phyloP scores from a whole-genome alignment of 768 basidiomycete species.

The Calocybe gangraenosa region DNA sequence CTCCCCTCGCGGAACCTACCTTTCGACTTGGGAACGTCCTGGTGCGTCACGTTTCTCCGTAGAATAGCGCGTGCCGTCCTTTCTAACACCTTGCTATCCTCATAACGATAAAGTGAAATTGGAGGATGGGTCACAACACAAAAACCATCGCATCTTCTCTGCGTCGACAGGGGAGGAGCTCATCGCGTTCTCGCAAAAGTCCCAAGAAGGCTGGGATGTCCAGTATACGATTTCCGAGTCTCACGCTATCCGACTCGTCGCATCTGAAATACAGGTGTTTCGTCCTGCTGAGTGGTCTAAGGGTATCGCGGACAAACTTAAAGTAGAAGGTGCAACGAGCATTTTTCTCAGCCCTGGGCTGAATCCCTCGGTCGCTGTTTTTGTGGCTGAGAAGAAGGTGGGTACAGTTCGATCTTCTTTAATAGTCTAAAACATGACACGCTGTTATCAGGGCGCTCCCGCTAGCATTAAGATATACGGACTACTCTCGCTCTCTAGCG shows the following conservation, averaged over 20 bases:
- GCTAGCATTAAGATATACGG: constrained; percentile 84
- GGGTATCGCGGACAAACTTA: constrained; percentile 78
- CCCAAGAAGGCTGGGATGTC: constrained; percentile 86
- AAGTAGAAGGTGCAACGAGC: constrained; percentile 76
- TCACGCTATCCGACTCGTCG: constrained; percentile 77
- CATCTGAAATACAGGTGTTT: constrained; percentile 81
- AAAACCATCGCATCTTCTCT: constrained; percentile 90
- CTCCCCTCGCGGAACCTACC: constrained; percentile 88
- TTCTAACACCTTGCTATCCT: neutral
- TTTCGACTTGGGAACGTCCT: constrained; percentile 95
- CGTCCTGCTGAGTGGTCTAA: constrained; percentile 76
- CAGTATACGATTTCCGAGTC: constrained; percentile 91
- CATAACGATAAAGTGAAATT: constrained; percentile 65
- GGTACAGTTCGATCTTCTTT: constrained; percentile 12
- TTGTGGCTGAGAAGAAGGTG: constrained; percentile 92
- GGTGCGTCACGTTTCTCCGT: constrained; percentile 31
- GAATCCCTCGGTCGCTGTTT: constrained; percentile 88
- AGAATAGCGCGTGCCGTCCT: neutral
- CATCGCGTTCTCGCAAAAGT: constrained; percentile 84
- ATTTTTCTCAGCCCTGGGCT: constrained; percentile 77
- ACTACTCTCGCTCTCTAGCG: constrained; percentile 52
- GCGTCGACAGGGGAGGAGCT: constrained; percentile 84
- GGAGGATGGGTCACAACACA: constrained; percentile 88
- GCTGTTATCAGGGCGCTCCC: constrained; percentile 63
- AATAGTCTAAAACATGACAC: neutral